Conservation (phyloP, 2,329 filamentous ascomycete genomes). For the Diaporthe australafricana region DNA sequence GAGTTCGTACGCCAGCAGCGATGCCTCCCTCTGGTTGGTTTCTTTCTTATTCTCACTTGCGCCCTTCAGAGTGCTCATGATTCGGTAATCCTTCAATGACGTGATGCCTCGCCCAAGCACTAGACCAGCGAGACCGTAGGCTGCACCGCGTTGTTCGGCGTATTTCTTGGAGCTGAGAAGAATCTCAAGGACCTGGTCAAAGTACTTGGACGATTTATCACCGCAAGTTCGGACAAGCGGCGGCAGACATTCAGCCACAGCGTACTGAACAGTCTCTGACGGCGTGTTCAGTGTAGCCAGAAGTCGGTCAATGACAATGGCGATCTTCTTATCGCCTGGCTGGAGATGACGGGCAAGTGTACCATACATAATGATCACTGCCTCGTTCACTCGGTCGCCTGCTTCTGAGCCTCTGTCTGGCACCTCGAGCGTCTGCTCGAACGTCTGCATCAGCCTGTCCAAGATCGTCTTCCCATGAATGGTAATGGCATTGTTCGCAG, state of each 20-base stretch:
- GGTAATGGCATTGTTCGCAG: constrained; percentile 84
- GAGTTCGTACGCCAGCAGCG: constrained; percentile 90
- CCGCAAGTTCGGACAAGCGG: constrained; percentile 86
- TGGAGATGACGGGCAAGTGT: constrained; percentile 90
- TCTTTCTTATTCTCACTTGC: constrained; percentile 98
- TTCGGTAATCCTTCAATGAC: constrained; percentile 84
- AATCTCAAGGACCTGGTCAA: constrained; percentile 82
- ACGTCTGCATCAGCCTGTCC: constrained; percentile 90
- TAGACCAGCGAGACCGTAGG: constrained; percentile 93
- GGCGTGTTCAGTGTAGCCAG: constrained; percentile 91
- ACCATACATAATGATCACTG: constrained; percentile 97
- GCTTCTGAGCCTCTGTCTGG: constrained; percentile 85
- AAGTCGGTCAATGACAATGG: constrained; percentile 87
- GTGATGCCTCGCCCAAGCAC: constrained; percentile 88
- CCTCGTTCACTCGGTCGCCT: constrained; percentile 93
- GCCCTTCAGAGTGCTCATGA: constrained; percentile 82
- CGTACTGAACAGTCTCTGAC: constrained; percentile 96
- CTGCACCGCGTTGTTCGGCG: constrained; percentile 90
- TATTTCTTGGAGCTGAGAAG: constrained; percentile 92
- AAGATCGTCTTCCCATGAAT: constrained; percentile 84
- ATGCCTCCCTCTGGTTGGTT: constrained; percentile 86
- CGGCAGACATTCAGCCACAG: constrained; percentile 92
- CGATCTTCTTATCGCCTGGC: constrained; percentile 86
- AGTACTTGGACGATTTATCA: constrained; percentile 82
- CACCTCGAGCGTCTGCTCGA: constrained; percentile 87